These are phyloP conservation scores for Phytopythium mirpurense DNA, from an alignment of 352 stramenopile genomes.

Conservation along the genomic window DNA sequence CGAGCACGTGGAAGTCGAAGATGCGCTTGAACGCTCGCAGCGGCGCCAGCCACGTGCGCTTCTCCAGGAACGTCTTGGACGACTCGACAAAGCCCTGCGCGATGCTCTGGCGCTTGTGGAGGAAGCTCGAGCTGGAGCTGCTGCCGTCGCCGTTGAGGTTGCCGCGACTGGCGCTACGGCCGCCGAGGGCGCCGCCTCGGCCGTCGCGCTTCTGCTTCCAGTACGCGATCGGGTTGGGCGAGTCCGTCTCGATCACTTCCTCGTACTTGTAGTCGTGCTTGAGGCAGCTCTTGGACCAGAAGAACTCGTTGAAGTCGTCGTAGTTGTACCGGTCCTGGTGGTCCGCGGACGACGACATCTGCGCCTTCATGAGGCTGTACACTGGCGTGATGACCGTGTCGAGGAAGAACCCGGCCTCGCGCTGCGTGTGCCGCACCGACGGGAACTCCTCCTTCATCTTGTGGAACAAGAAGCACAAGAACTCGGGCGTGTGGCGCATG, in stretches of 20 bases:
- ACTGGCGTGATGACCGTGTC: slow-evolving; percentile 97
- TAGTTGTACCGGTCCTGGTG: slow-evolving; percentile 97
- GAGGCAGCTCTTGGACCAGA: slow-evolving; percentile 96
- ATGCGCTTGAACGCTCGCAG: slow-evolving; percentile 94
- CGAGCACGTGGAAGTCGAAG: slow-evolving; percentile 97
- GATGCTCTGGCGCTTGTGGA: slow-evolving; percentile 75
- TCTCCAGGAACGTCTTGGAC: slow-evolving; percentile 98
- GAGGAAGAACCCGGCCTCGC: slow-evolving; percentile 95
- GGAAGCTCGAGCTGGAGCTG: slow-evolving; percentile 14
- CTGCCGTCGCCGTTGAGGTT: slow-evolving; percentile 18
- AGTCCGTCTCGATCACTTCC: slow-evolving; percentile 70
- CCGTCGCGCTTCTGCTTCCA: slow-evolving; percentile 49
- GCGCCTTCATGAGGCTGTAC: slow-evolving; percentile 77
- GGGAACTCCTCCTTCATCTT: slow-evolving; percentile 88
- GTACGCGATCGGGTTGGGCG: slow-evolving; percentile 53
- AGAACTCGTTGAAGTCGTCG: slow-evolving; percentile 99
- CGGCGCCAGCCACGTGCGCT: slow-evolving; percentile 94
- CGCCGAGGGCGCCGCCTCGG: slow-evolving; percentile 17
- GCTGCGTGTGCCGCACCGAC: slow-evolving; percentile 54
- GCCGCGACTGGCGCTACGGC: slow-evolving; percentile 9
- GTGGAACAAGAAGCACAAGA: slow-evolving; percentile 98
- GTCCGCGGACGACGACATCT: slow-evolving; percentile 90
- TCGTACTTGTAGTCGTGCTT: slow-evolving; percentile 92
- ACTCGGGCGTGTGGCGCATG: slow-evolving; percentile 97
- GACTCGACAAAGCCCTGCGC: slow-evolving; percentile 85